Base-by-base conservation (phyloP, 2,329 filamentous ascomycete species). In the Diaporthe caulivora region DNA sequence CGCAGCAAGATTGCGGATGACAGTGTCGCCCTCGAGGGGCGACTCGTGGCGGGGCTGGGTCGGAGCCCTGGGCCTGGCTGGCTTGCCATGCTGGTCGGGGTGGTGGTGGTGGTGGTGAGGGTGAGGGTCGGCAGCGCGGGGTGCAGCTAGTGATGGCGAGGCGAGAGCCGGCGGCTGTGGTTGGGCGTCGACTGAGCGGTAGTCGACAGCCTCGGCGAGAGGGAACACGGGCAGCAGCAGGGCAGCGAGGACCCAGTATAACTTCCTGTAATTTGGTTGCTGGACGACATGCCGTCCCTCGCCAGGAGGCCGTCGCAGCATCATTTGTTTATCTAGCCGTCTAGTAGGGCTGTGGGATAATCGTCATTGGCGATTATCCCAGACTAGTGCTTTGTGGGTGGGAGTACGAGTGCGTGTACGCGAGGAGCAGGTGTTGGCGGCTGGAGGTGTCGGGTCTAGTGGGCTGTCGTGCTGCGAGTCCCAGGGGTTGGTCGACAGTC, bases 261-360 rank as follows among this genome's bases (percentile, higher is more conserved):
- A 76, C 70, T 82, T 78, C 75, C 77, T 76, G 80, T 75, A 72
- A 79, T 77, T 80, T 77, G 81, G 79, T 81, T 81, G 80, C 72
- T 81, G 80, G 77, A 79, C 80, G 79, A 81, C 80, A 85, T 83
- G 82, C 86, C 86, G 83, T 82, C 84, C 84, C 82, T 87, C 85
- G 83, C 85, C 85, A 67, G 87, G 85, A 84, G 87, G 87, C 86
- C 87, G 87, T 87, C 87, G 89, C 84, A 87, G 82, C 87, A 89
- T 90, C 76, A 67, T 67, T 67, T 67, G 62, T 67, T 79, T 87
- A 84, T 75, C 49, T 65, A 64, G 70, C 62, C 68, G 68, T 74
- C 72, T 75, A 74, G 55, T 44, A 57, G 72, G 44, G 57, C 67
- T 44, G 44, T 37, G 69, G 53, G 55, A 72, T 42, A 55, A 65